Base-by-base conservation (phyloP, 306 rosid species). In the Hippophae gyantsensis region DNA sequence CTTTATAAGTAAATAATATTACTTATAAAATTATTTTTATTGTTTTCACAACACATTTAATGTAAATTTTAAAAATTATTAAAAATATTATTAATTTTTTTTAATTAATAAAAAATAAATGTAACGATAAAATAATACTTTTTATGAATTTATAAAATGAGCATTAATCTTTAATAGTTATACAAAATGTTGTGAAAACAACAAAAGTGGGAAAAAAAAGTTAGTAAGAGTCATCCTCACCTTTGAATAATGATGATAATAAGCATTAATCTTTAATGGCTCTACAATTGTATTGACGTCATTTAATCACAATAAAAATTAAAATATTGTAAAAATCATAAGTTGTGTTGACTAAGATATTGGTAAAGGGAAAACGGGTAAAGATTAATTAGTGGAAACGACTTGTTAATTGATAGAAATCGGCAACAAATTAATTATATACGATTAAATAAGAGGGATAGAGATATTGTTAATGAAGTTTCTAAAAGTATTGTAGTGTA, bases 221-320 rank as follows among this genome's bases (percentile, higher is more conserved):
- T 18, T 18, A 18, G 23, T 43, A 11, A 48, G 13, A 10, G 12
- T 48, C 12, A 46, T 7, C 12, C 7, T 12, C 13, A 8, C 23
- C 13, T 48, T 4, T 48, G 52, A 6, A 13, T 40, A 57, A 40
- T 57, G 42, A n/a, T 13, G 3, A 8, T 13, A 10, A 41, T 42
- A 18, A 6, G 6, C 12, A 40, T 41, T 5, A 40, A 3, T 51
- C 52, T 32, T 50, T 54, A 57, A 65, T 63, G 56, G 70, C 49
- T 69, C 72, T 55, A 52, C 23, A 42, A 58, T 75, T 66, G 43
- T 70, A 67, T 71, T 60, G 66, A 56, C 68, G 72, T 74, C 71
- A 85, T 66, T 73, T 71, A 58, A 71, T 56, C n/a, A 38, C 55
- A 63, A 68, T 71, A 73, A 60, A 27, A 56, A 68, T 18, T 18